Base-by-base conservation (phyloP, 2,329 filamentous ascomycete species). In the Dendryphion nanum region DNA sequence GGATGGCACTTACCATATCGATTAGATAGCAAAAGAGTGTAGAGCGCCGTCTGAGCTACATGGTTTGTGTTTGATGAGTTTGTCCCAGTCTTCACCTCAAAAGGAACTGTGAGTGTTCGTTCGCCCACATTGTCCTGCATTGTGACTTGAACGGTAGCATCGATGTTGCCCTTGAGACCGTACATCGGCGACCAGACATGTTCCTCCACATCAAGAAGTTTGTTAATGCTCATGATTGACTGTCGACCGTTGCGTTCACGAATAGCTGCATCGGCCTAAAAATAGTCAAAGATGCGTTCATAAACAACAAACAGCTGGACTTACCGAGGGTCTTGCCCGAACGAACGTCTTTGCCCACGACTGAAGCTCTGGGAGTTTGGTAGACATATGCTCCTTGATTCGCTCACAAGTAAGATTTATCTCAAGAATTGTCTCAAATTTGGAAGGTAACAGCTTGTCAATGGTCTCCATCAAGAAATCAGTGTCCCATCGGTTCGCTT, bases 111-210 rank as follows among this genome's bases (percentile, higher is more conserved):
- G 45, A 97, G 71, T 4, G 79, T 86, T 44, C 80, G 80, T 32
- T 73, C 67, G 19, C 78, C 74, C n/a, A 77, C 71, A 18, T 81
- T 79, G 40, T 95, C 85, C 38, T 79, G 73, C 73, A 96, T 86
- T 0, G 79, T 81, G 13, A 93, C 85, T 68, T 98, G 88, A 1
- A 98, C 86, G 0, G 93, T 97, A 18, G 93, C 93, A 68, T 98
- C 93, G 42, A 98, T 93, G 53, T 97, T 98, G 19, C 93, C 93
- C 64, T 98, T 98, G 13, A 98, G 74, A 0, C 93, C 93, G 61
- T 95, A 98, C 81, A 89, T 91, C 1, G 93, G 93, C 5, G 91
- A 97, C 93, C 93, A 98, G 18, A 98, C 83, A 59, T 97, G 93
- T 64, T 98, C 93, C 63, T 98, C 93, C 7, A 98, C 87, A 59